Base-by-base conservation (phyloP, 2,329 filamentous ascomycete species). In the Aspergillus melleus region DNA sequence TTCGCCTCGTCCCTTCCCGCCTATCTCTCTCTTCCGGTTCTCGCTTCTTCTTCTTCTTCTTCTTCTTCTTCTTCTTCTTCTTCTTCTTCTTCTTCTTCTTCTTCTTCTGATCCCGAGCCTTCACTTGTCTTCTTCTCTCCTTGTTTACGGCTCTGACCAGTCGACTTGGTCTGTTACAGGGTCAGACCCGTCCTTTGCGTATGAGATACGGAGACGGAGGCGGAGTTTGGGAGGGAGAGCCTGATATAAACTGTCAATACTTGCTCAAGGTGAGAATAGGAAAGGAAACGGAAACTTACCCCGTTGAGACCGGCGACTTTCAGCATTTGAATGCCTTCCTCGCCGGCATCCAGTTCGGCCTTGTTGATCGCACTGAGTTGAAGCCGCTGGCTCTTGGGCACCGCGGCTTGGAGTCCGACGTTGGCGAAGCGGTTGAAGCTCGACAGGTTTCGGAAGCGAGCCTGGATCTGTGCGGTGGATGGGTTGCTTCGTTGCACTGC, bases 301-400 rank as follows among this genome's bases (percentile, higher is more conserved):
- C 92, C 95, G 78, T 88, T 92, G 67, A 91, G 88, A 63, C 91
- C 88, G 60, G 86, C 86, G 61, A 99, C 87, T 72, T 91, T 90
- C 91, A 99, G 96, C 70, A 88, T 84, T 79, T 98, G 95, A 61
- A 89, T 92, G 16, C 92, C 94, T 73, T 96, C 92, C 47, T 89
- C 86, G 14, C 91, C 91, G 6, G 88, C 86, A 12, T 82, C 86
- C 49, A 99, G 74, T 32, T 96, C 91, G 4, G 88, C 80, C 65
- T 86, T 91, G 66, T 91, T 96, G 66, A 99, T 96, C 60, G 89
- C 91, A 74, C 96, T 89, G 65, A 99, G 80, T 74, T 97, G 92
- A 70, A 99, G 79, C 75, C 95, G 96, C 78, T 99, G 95, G 49
- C 90, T 92, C 79, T 98, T 99, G 9, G 95, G 95, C 56, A 99